Evolutionary conservation across 257 asterid genomes (phyloP), one percentile per base, ranked within the genome.

Genomic region (Avicennia marina): DNA sequence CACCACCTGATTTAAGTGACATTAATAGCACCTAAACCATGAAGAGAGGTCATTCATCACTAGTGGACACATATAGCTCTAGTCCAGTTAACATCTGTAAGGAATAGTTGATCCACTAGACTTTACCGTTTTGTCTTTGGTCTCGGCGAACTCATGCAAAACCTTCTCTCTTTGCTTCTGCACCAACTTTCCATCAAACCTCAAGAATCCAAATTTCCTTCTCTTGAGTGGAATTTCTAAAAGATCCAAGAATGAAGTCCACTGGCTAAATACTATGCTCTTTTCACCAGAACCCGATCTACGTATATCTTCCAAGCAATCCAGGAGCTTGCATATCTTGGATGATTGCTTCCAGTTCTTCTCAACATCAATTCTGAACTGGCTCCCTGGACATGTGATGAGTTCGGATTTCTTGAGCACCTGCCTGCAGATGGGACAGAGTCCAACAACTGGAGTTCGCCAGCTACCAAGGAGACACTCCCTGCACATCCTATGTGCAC

Each of bases 1-100:
- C 95, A 7, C 95, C 96, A 34, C 95, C 94, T 13, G 90, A 81
- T 79, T 73, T 83, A n/a, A 89, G 84, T 11, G 94, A 89, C 89
- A 89, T 89, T 26, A 89, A 62, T 64, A 89, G 47, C 26, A 85
- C 83, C 95, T 87, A 31, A 47, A 64, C 15, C 41, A 57, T 18
- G n/a, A 32, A 44, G 17, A 31, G 3, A 25, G 43, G 25, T 3
- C 9, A 19, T 6, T 63, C 9, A 29, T 42, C 17, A 42, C 18
- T 6, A 6, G 41, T 36, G 41, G 6, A 36, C n/a, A n/a, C n/a
- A n/a, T n/a, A n/a, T n/a, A n/a, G n/a, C n/a, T n/a, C n/a, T n/a
- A n/a, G n/a, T n/a, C n/a, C n/a, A n/a, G 33, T 29, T 29, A 29
- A 29, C 3, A 3, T 8, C 3, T 20, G 47, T 11, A 47, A 36